Evolutionary conservation across 129 eudicot genomes (phyloP), one percentile per base, ranked within the genome.

Genomic region (Flaveria robusta): DNA sequence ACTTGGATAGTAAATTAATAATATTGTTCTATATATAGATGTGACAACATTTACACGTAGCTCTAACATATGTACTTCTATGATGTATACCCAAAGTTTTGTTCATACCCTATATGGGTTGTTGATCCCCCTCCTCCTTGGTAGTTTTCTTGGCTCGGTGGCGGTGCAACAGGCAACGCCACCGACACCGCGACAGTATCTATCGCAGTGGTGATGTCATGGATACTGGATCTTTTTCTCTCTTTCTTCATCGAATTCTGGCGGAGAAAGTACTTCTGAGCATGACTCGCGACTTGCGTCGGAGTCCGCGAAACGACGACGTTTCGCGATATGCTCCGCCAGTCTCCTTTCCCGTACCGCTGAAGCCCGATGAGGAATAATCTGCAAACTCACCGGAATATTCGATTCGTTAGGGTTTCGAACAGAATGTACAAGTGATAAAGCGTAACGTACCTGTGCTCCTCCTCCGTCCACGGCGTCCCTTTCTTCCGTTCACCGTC

Each of bases 401-500:
- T 23, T 0, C 2, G 34, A 56, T 20, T 52, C 7, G 52, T 4
- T 6, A 14, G 3, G 52, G 14, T 23, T 49, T 16, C 8, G 14
- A 78, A 22, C 7, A 1, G 12, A 60, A 71, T 73, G 46, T 79
- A 79, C 37, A 62, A 79, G 39, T 55, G 2, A 81, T 18, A 1
- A 54, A 81, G 68, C 60, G 20, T 11, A 51, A 42, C 26, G 68
- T 83, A 93, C 98, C 92, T 86, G 79, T 93, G 98, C 37, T 93
- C 98, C 15, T 93, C 97, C 63, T 93, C 98, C 0, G 98, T 88
- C 98, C 98, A 93, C 3, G 98, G 98, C 0, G 93, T 90, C 1
- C 98, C 98, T 46, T 93, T 93, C 67, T 90, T 93, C 74, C 98
- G 69, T 71, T 93, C 98, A n/a, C 64, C 86, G 4, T 88, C 98